phyloP scores from a whole-genome alignment of 805 yeast genomes.

The Lachancea quebecensis region DNA sequence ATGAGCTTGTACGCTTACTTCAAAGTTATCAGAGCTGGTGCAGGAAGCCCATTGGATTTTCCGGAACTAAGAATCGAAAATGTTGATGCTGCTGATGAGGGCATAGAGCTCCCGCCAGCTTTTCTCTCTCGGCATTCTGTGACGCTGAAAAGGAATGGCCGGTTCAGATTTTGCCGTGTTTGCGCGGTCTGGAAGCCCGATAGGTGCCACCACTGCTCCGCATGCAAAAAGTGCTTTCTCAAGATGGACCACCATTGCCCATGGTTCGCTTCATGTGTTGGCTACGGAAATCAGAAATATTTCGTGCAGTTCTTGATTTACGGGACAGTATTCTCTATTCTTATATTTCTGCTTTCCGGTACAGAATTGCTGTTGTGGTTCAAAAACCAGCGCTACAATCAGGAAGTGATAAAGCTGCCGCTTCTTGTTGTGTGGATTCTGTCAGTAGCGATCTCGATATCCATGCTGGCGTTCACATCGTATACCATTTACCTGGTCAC shows the following conservation, averaged over 20 bases:
- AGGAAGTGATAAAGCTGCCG: conserved; percentile 46
- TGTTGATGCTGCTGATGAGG: conserved; percentile 24
- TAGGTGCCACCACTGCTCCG: conserved; percentile 77
- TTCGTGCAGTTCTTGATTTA: conserved; percentile 69
- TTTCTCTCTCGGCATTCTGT: conserved; percentile 36
- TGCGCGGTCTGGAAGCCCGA: conserved; percentile 79
- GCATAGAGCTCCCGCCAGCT: conserved; percentile 37
- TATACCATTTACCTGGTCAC: conserved; percentile 55
- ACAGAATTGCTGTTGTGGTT: conserved; percentile 45
- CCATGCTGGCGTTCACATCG: conserved; percentile 49
- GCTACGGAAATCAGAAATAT: conserved; percentile 70
- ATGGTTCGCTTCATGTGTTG: conserved; percentile 89
- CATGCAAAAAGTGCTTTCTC: conserved; percentile 61
- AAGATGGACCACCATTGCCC: conserved; percentile 95
- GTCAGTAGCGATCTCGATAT: conserved; percentile 45
- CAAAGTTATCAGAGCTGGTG: conserved; percentile 45
- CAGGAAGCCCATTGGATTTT: conserved; percentile 62
- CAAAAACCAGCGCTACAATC: conserved; percentile 33
- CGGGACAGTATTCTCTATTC: conserved; percentile 40
- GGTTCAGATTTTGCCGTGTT: conserved; percentile 61
- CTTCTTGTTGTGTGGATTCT: conserved; percentile 54
- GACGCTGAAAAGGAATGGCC: conserved; percentile 49
- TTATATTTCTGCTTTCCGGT: conserved; percentile 37
- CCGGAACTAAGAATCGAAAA: conserved; percentile 34
- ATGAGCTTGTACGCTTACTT: conserved; percentile 43